phyloP scores from a whole-genome alignment of 305 asterid genomes.

The Fraxinus platypoda region DNA sequence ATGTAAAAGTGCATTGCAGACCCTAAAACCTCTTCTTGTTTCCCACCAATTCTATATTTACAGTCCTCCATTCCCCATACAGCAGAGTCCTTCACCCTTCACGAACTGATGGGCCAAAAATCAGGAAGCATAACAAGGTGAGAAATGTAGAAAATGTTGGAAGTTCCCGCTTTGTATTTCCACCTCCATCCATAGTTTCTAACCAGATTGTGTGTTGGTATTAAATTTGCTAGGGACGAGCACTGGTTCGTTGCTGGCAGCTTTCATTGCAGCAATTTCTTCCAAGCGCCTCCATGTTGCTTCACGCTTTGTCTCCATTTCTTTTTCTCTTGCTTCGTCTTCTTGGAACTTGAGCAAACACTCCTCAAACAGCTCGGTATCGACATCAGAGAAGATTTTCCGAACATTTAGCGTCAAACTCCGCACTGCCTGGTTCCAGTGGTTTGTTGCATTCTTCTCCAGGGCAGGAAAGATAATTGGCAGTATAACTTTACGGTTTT shows the following conservation, averaged over 20 bases:
- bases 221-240: conserved; percentile 47
- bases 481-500: conserved; percentile 60
- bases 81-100: conserved; percentile 27
- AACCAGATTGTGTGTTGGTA: conserved; percentile 48
- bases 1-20: conserved; percentile 26
- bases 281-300: conserved; percentile 74
- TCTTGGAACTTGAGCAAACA: conserved; percentile 62
- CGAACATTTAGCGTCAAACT: conserved; percentile 72
- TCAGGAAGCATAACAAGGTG: conserved; percentile 22
- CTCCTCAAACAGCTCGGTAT: conserved; percentile 70
- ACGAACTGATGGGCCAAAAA: conserved; percentile 21
- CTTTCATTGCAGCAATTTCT: conserved; percentile 68
- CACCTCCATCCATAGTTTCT: conserved; percentile 22
- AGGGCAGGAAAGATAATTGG: conserved; percentile 72
- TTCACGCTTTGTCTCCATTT: conserved; percentile 53
- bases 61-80: conserved; percentile 39
- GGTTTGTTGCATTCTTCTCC: conserved; percentile 67
- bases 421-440: conserved; percentile 85
- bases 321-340: conserved; percentile 56
- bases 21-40: conserved; percentile 38
- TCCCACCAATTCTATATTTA: conserved; percentile 56
- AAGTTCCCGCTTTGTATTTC: conserved; percentile 13
- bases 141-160: conserved; percentile 20
- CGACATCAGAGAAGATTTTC: conserved; percentile 72
- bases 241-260: conserved; percentile 61